A percentile compares a stretch with the other conserved stretches of the same genome.
Evolutionary conservation across 1,139 yeast genomes (phyloP).

Genomic region (Suhomyces guaymorum): DNA sequence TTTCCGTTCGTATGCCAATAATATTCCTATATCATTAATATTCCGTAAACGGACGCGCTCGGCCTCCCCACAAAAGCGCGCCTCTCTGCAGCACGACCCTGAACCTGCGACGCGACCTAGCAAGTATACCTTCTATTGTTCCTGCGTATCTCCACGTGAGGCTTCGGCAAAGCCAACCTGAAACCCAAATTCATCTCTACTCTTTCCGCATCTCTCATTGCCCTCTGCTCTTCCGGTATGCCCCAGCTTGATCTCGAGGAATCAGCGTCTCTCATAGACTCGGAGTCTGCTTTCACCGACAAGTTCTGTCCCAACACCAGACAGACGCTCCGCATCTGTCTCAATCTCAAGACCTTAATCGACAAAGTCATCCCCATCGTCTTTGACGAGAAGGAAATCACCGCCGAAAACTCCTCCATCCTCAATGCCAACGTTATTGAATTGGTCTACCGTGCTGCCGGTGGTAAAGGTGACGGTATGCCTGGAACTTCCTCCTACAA

Average conservation of each 20-base stretch:
- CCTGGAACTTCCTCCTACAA: conserved; percentile 57
- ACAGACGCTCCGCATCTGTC: conserved; percentile 70
- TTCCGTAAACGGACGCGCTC: too few relatives aligned
- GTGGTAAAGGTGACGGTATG: conserved; percentile 69
- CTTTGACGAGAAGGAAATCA: conserved; percentile 51
- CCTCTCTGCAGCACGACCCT: too few relatives aligned
- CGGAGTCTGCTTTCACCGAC: conserved; percentile 10
- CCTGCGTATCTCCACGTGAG: too few relatives aligned
- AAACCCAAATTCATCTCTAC: too few relatives aligned
- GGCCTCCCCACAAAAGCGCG: too few relatives aligned
- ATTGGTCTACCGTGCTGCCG: conserved; percentile 73
- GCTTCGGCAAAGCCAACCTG: too few relatives aligned
- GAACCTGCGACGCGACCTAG: too few relatives aligned
- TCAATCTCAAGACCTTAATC: conserved; percentile 69
- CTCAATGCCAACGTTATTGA: conserved; percentile 58
- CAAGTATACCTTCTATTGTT: too few relatives aligned
- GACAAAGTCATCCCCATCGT: conserved; percentile 71
- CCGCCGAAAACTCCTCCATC: conserved; percentile 61
- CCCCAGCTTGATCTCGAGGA: conserved; percentile 7
- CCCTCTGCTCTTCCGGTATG: too few relatives aligned
- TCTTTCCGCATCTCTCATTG: too few relatives aligned
- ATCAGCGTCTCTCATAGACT: conserved; percentile 2
- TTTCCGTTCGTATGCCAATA: too few relatives aligned
- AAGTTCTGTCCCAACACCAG: conserved; percentile 57
- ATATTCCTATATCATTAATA: too few relatives aligned